These are phyloP conservation scores for Pseudogymnoascus sp. DNA, from an alignment of 2,329 filamentous ascomycete species.

Conservation along the genomic window DNA sequence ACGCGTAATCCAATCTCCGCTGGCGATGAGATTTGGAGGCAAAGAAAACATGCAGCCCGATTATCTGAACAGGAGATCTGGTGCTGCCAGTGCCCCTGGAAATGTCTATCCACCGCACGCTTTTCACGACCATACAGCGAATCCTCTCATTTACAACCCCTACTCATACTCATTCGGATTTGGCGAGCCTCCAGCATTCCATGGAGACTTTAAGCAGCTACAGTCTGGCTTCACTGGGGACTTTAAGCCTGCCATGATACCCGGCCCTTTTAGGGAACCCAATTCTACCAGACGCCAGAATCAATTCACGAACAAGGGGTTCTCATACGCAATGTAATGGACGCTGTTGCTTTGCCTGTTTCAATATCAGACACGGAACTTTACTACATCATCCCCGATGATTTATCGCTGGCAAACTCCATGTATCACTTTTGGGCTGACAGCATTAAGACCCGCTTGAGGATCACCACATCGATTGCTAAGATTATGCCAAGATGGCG, in stretches of 20 bases:
- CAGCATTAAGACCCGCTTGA: not conserved
- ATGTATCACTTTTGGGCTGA: constrained; percentile 1
- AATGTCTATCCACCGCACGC: constrained; percentile 22
- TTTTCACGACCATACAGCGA: constrained; percentile 21
- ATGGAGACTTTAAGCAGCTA: constrained; percentile 10
- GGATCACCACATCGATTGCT: not conserved
- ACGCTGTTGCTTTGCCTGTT: not conserved
- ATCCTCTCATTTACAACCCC: constrained; percentile 23
- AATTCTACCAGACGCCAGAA: not conserved
- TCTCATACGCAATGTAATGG: not conserved
- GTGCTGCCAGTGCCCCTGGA: constrained; percentile 13
- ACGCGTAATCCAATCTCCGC: constrained; percentile 19
- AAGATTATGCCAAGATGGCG: not conserved
- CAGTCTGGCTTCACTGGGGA: constrained; percentile 14
- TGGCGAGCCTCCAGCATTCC: constrained; percentile 9
- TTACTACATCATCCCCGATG: not conserved
- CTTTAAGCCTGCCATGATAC: constrained; percentile 14
- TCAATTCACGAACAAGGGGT: not conserved
- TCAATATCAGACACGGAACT: not conserved
- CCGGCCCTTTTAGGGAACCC: not conserved
- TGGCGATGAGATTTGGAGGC: constrained; percentile 15
- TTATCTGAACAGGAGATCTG: constrained; percentile 15
- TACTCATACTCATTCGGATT: constrained; percentile 18
- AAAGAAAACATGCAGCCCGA: constrained; percentile 23
- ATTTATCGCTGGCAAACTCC: not conserved